Base-by-base conservation (phyloP, 2,329 filamentous ascomycete genomes). In the Anthostomella pinea region DNA sequence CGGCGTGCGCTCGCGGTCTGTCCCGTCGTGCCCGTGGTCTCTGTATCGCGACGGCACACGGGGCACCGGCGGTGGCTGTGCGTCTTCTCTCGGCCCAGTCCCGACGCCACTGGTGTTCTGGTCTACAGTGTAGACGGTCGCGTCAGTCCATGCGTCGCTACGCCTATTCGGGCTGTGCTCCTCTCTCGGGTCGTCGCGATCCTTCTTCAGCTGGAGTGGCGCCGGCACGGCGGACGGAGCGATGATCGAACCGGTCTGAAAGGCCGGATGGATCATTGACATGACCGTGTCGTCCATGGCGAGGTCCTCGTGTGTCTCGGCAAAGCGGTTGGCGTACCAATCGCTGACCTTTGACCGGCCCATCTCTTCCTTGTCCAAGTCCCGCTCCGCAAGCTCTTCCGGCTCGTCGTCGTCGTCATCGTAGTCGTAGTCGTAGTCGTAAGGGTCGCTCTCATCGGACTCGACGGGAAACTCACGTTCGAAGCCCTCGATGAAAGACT, bases 241-340 rank as follows among this genome's bases (percentile, higher is more conserved):
- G 5, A 17, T 11, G 19, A 20, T 5, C 2, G 19, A 16, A 8
- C 13, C 14, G 9, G 49, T 40, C 15, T 43, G 53, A 18, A 58
- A 53, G 1, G 53, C 54, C 15, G 53, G 51, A 25, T 56, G 53
- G 1, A 56, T 40, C 44, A 42, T 39, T 0, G 51, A 53, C 7
- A 56, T 9, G 16, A 49, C 31, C 5, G 54, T 17, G 26, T 49
- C 49, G 21, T 52, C 43, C 3, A 18, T 14, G 8, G 22, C 32
- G 3, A 38, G 17, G 23, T 43, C 24, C 3, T 34, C 4, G 2
- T 25, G n/a, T 11, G 35, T 20, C 14, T 31, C 13, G 10, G 13
- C 13, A 15, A 54, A 3, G 13, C 29, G 40, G n/a, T 28, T 39
- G 7, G 33, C 25, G 29, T 50, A 57, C 55, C 55, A 58, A 0